phyloP scores from a whole-genome alignment of 257 asterid genomes.

The Hygrophila difformis region DNA sequence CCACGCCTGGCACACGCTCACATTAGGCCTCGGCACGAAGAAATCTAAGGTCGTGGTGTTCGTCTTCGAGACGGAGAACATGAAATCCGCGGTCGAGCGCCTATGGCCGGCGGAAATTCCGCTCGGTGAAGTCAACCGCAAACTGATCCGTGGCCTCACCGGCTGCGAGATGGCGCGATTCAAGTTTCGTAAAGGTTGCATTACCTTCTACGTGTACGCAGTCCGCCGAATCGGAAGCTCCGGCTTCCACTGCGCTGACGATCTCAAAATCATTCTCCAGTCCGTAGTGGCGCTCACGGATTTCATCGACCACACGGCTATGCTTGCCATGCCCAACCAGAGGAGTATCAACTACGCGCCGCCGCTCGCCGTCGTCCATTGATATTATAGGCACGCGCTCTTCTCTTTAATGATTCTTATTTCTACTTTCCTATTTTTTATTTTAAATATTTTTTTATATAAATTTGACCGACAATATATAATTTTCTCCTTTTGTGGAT shows the following conservation, averaged over 20 bases:
- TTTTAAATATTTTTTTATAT: too few species aligned
- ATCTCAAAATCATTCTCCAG: constrained; percentile 54
- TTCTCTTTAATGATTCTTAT: neutral
- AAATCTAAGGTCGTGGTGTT: constrained; percentile 76
- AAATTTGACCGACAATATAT: constrained; percentile 22
- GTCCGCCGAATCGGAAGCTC: constrained; percentile 51
- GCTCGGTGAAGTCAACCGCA: constrained; percentile 85
- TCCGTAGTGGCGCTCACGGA: constrained; percentile 78
- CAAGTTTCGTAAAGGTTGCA: constrained; percentile 83
- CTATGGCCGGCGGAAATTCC: constrained; percentile 88
- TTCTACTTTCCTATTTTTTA: too few species aligned
- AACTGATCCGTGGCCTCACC: constrained; percentile 48
- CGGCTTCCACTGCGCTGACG: constrained; percentile 68
- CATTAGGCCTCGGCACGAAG: constrained; percentile 85
- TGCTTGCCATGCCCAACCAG: constrained; percentile 97
- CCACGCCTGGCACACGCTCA: constrained; percentile 96
- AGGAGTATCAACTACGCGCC: constrained; percentile 54
- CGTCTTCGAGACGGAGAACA: constrained; percentile 72
- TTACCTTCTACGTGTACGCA: constrained; percentile 87
- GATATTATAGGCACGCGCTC: constrained; percentile 3
- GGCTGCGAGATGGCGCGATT: constrained; percentile 87
- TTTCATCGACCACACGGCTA: constrained; percentile 94
- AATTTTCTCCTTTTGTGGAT: constrained; percentile 11
- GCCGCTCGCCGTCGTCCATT: constrained; percentile 64
- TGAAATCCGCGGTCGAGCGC: constrained; percentile 49